A percentile compares a stretch with the other conserved stretches of the same genome.
These are phyloP conservation scores for Xylaria sp. DNA, from an alignment of 2,329 filamentous ascomycete species.

Conservation along the genomic window DNA sequence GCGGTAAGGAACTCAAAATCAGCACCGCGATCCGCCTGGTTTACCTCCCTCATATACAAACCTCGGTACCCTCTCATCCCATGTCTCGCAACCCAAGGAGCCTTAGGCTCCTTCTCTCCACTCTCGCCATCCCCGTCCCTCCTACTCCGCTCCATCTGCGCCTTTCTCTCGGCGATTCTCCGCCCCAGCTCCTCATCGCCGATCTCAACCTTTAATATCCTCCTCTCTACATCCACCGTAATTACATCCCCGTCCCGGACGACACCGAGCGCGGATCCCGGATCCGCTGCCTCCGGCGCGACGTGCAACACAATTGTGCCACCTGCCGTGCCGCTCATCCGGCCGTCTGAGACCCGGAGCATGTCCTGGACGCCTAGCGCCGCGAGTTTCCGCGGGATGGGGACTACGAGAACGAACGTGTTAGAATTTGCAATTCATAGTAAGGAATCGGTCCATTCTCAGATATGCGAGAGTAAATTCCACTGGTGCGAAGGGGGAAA, in stretches of 20 bases:
- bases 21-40: slow-evolving; percentile 67
- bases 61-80: slow-evolving; percentile 67
- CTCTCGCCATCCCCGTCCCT: slow-evolving; percentile 75
- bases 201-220: slow-evolving; percentile 69
- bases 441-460: not conserved
- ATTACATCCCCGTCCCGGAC: slow-evolving; percentile 81
- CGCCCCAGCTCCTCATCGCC: slow-evolving; percentile 74
- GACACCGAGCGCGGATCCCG: slow-evolving; percentile 80
- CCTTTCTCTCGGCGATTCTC: slow-evolving; percentile 71
- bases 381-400: slow-evolving; percentile 79
- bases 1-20: slow-evolving; percentile 72
- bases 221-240: slow-evolving; percentile 78
- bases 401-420: slow-evolving; percentile 46
- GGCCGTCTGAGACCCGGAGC: slow-evolving; percentile 85
- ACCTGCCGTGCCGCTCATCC: slow-evolving; percentile 87
- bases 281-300: slow-evolving; percentile 82
- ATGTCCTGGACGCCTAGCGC: slow-evolving; percentile 81
- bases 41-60: slow-evolving; percentile 68
- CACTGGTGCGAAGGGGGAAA: not conserved
- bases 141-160: slow-evolving; percentile 50
- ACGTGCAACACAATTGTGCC: slow-evolving; percentile 93
- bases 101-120: slow-evolving; percentile 64
- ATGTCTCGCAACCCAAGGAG: slow-evolving; percentile 52
- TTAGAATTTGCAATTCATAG: not conserved
- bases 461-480: not conserved